phyloP scores from a whole-genome alignment of 495 filamentous ascomycete genomes.

The Tuber brumale region DNA sequence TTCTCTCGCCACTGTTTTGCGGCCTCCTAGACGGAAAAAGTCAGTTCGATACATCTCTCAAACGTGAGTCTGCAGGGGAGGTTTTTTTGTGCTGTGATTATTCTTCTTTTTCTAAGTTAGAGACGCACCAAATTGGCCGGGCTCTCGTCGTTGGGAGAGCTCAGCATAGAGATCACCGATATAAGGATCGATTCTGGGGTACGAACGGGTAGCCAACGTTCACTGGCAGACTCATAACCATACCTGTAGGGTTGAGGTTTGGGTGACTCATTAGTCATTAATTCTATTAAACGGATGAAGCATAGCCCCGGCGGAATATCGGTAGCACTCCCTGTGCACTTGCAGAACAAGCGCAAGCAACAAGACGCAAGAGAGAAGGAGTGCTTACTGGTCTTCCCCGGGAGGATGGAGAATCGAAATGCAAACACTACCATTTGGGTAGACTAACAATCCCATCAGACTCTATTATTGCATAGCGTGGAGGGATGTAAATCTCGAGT shows the following conservation, averaged over 20 bases:
- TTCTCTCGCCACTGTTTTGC: conserved; percentile 97
- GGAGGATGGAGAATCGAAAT: conserved; percentile 97
- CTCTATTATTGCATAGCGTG: conserved; percentile 1
- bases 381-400: conserved; percentile 69
- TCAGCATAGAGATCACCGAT: conserved; percentile 97
- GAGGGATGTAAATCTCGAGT: not conserved
- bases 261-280: conserved; percentile 1
- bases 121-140: conserved; percentile 70
- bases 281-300: not conserved
- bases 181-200: conserved; percentile 97
- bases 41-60: conserved; percentile 13
- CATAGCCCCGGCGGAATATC: not conserved
- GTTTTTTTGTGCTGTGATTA: conserved; percentile 4
- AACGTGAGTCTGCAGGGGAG: not conserved
- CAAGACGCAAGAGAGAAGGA: conserved; percentile 17
- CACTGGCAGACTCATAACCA: conserved; percentile 93
- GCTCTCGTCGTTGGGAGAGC: conserved; percentile 96
- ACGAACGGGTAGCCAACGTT: conserved; percentile 95
- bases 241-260: conserved; percentile 50
- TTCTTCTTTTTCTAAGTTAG: conserved; percentile 8
- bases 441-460: conserved; percentile 55
- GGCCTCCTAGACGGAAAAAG: conserved; percentile 55
- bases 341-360: not conserved
- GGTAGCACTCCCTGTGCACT: not conserved
- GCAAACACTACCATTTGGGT: conserved; percentile 83